Evolutionary conservation across 108 stramenopile species (phyloP).

Genomic region (Nitzschia sp.): DNA sequence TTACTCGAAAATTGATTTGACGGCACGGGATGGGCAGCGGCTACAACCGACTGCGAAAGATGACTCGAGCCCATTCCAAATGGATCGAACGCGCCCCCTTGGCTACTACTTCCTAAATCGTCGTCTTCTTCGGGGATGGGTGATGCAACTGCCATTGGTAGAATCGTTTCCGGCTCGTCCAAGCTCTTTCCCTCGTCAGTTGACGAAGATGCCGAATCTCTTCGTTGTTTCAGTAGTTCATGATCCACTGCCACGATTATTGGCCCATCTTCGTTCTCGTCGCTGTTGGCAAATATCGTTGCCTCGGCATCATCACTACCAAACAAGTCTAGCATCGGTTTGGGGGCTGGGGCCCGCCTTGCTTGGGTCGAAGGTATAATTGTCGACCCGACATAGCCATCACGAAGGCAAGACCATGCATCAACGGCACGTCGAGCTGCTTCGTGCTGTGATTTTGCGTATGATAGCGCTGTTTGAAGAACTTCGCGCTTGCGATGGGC

Average conservation of each 20-base stretch:
- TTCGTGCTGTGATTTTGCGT: conserved; percentile 74
- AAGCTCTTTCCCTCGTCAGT: not conserved
- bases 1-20: not conserved
- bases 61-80: conserved; percentile 9
- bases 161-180: conserved; percentile 19
- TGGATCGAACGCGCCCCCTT: not conserved
- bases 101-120: not conserved
- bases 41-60: not conserved
- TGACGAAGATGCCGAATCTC: not conserved
- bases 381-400: conserved; percentile 67
- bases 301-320: conserved; percentile 36
- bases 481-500: conserved; percentile 78
- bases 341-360: not conserved
- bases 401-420: conserved; percentile 81
- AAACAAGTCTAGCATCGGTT: not conserved
- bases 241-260: conserved; percentile 46
- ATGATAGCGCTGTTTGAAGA: conserved; percentile 50
- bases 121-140: conserved; percentile 42
- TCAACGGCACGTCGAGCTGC: conserved; percentile 64
- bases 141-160: conserved; percentile 36
- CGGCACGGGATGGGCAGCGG: not conserved
- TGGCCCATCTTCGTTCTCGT: not conserved
- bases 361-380: conserved; percentile 40
- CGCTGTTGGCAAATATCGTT: conserved; percentile 24
- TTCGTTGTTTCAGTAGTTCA: conserved; percentile 16